Evolutionary conservation across 106 monocot species (phyloP).

Genomic region (Chionographis japonica): DNA sequence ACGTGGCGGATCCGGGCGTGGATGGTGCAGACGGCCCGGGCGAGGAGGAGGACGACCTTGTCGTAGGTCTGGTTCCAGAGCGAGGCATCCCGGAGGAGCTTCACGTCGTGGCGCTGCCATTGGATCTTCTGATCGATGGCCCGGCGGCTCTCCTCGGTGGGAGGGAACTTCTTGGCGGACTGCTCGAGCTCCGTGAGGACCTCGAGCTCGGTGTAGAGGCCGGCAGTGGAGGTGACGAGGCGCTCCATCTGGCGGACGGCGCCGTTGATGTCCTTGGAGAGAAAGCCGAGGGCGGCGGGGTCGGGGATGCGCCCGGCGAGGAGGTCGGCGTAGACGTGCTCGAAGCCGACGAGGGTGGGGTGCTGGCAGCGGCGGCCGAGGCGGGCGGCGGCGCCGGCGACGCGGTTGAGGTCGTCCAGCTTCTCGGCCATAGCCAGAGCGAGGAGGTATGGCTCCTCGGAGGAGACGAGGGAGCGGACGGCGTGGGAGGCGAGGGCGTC

Average conservation of each 20-base stretch:
- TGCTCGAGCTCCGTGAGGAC: conserved; percentile 70
- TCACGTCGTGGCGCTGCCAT: conserved; percentile 64
- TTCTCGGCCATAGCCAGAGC: conserved; percentile 70
- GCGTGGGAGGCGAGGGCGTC: conserved; percentile 40
- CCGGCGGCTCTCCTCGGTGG: conserved; percentile 45
- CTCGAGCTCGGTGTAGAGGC: conserved; percentile 70
- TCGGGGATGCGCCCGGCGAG: conserved; percentile 37
- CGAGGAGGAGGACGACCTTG: conserved; percentile 62
- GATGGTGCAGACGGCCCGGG: conserved; percentile 69
- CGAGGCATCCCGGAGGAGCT: conserved; percentile 56
- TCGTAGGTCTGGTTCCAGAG: conserved; percentile 83
- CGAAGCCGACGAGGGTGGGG: conserved; percentile 71
- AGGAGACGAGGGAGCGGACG: conserved; percentile 49
- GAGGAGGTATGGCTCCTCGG: conserved; percentile 42
- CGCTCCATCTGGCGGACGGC: conserved; percentile 72
- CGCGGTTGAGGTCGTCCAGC: conserved; percentile 80
- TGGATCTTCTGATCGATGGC: conserved; percentile 75
- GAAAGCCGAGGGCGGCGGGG: conserved; percentile 24
- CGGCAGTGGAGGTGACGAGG: conserved; percentile 50
- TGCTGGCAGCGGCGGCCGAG: conserved; percentile 71
- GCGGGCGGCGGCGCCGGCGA: conserved; percentile 73
- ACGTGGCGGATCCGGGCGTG: conserved; percentile 46
- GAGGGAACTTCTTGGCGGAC: conserved; percentile 53
- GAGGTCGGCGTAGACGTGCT: conserved; percentile 83
- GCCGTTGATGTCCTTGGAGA: conserved; percentile 35